Percentiles rank a stretch among this genome's conserved stretches.
phyloP scores from a whole-genome alignment of 2,329 filamentous ascomycete species.

The Lasiodiplodia sp. region DNA sequence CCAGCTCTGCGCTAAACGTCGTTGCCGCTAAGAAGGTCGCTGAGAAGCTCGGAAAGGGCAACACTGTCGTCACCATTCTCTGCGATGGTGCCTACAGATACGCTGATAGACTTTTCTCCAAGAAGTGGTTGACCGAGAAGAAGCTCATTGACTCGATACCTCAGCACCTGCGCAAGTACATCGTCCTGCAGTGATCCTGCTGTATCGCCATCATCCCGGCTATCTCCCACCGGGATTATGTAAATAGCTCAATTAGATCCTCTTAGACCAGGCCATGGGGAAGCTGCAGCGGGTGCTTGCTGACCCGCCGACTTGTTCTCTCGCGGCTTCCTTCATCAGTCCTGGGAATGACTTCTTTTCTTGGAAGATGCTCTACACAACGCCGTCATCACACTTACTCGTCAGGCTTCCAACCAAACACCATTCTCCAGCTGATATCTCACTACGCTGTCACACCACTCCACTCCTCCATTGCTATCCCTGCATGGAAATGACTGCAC shows the following conservation, averaged over 20 bases:
- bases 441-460: neutral
- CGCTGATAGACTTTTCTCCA: constrained; percentile 90
- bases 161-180: constrained; percentile 87
- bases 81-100: constrained; percentile 98
- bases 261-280: neutral
- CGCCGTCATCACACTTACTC: neutral
- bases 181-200: constrained; percentile 67
- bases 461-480: neutral
- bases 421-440: neutral
- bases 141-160: constrained; percentile 82
- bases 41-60: constrained; percentile 83
- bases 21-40: constrained; percentile 95
- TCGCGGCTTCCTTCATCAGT: neutral
- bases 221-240: neutral
- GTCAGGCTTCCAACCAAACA: neutral
- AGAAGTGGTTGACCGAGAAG: constrained; percentile 89
- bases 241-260: constrained; percentile 15
- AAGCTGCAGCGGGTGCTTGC: neutral
- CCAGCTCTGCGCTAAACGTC: constrained; percentile 92
- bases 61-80: constrained; percentile 91
- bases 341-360: neutral
- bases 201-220: neutral
- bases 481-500: neutral
- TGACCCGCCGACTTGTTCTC: neutral
- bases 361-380: neutral